These are phyloP conservation scores for Lactuca sativa DNA, from an alignment of 129 eudicot species.

Conservation along the genomic window DNA sequence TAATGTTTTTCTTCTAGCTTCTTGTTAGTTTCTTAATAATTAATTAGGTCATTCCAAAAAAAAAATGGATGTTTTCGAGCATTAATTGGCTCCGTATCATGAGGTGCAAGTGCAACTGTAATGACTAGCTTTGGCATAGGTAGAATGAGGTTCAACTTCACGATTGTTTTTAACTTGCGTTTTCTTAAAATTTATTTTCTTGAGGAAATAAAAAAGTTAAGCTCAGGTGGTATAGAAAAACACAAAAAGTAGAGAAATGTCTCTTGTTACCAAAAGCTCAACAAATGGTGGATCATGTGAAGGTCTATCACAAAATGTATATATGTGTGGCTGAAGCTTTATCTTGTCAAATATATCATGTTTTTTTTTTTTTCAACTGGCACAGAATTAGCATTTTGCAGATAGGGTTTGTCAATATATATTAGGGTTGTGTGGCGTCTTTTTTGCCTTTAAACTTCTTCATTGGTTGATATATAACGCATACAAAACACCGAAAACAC, in stretches of 20 bases:
- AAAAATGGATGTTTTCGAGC: background rate
- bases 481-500: conserved; percentile 13
- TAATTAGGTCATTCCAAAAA: no score
- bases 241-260: conserved; percentile 24
- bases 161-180: no score
- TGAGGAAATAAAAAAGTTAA: background rate
- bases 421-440: conserved; percentile 41
- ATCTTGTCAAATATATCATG: conserved; percentile 29
- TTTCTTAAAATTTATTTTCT: background rate
- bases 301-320: conserved; percentile 33
- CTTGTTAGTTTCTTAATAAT: no score
- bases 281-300: conserved; percentile 41
- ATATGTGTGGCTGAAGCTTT: conserved; percentile 41
- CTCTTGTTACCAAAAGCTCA: conserved; percentile 14
- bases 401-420: conserved; percentile 47
- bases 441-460: conserved; percentile 49
- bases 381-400: conserved; percentile 29
- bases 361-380: conserved; percentile 30
- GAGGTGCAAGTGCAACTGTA: background rate
- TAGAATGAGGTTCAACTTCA: background rate
- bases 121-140: background rate
- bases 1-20: no score
- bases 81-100: background rate
- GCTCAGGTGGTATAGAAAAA: conserved; percentile 12
- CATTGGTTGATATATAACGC: conserved; percentile 37